These are phyloP conservation scores for Camillea tinctor DNA, from an alignment of 2,329 filamentous ascomycete genomes.

Conservation along the genomic window DNA sequence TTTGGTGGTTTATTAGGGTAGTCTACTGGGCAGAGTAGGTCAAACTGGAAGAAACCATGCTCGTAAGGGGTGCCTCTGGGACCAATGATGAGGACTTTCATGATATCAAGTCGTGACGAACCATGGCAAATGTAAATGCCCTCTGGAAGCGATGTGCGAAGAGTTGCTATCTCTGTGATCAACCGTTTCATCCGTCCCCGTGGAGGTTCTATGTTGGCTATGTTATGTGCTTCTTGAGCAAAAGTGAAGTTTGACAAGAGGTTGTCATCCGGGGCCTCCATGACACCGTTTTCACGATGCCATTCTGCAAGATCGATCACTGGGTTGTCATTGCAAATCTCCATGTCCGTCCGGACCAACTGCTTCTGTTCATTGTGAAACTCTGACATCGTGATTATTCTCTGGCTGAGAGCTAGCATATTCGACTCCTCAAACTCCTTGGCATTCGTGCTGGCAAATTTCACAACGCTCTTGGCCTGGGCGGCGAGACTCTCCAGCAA, in stretches of 20 bases:
- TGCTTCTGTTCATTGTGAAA: constrained; percentile 18
- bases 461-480: constrained; percentile 34
- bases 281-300: constrained; percentile 35
- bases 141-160: constrained; percentile 46
- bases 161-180: constrained; percentile 43
- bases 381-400: constrained; percentile 30
- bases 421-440: constrained; percentile 27
- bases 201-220: constrained; percentile 10
- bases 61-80: constrained; percentile 52
- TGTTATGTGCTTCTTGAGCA: constrained; percentile 14
- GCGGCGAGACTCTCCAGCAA: constrained; percentile 30
- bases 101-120: constrained; percentile 44
- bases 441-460: constrained; percentile 17
- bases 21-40: constrained; percentile 41
- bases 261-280: constrained; percentile 34
- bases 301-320: constrained; percentile 28
- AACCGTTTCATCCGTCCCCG: constrained; percentile 47
- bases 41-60: constrained; percentile 54
- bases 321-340: constrained; percentile 6
- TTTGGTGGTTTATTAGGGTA: constrained; percentile 44
- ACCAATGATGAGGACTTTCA: constrained; percentile 51
- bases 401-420: constrained; percentile 34
- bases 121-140: constrained; percentile 51
- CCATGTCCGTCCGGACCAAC: constrained; percentile 7
- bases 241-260: constrained; percentile 33